phyloP scores from a whole-genome alignment of 1,139 yeast species.

The Dujonia santamariae region DNA sequence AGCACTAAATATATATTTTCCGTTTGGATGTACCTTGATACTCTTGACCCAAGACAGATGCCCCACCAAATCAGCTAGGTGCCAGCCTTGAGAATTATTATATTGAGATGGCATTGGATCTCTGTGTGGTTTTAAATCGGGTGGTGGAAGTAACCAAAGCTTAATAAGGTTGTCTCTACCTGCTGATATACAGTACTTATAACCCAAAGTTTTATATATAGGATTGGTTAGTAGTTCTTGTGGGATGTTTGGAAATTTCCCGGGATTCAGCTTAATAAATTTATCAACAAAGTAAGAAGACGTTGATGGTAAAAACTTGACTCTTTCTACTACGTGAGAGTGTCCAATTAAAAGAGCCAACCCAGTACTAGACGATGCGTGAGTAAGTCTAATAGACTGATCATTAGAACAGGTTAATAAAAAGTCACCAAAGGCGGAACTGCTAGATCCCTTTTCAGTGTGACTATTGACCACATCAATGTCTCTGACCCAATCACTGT shows the following conservation, averaged over 20 bases:
- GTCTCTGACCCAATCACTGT: constrained; percentile 85
- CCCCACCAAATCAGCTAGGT: constrained; percentile 56
- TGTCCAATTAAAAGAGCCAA: constrained; percentile 72
- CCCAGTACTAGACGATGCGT: constrained; percentile 66
- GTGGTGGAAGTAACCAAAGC: constrained; percentile 74
- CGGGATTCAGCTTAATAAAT: constrained; percentile 32
- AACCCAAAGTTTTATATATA: constrained; percentile 40
- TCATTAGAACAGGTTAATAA: constrained; percentile 80
- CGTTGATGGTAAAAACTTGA: constrained; percentile 59
- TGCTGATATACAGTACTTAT: constrained; percentile 71
- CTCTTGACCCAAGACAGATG: constrained; percentile 89
- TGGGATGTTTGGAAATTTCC: constrained; percentile 35
- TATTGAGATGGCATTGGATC: constrained; percentile 53
- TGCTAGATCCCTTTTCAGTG: neutral
- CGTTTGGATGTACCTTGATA: constrained; percentile 70
- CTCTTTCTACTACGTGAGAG: constrained; percentile 78
- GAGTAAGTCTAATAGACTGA: constrained; percentile 66
- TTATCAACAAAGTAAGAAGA: constrained; percentile 52
- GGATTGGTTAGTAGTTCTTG: constrained; percentile 25
- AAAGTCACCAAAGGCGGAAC: constrained; percentile 46
- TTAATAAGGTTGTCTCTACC: constrained; percentile 77
- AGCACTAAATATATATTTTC: constrained; percentile 65
- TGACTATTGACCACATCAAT: constrained; percentile 36
- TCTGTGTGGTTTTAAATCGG: constrained; percentile 50
- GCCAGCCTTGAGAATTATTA: constrained; percentile 58